phyloP scores from a whole-genome alignment of 805 yeast species.

The Nematodospora valgi region DNA sequence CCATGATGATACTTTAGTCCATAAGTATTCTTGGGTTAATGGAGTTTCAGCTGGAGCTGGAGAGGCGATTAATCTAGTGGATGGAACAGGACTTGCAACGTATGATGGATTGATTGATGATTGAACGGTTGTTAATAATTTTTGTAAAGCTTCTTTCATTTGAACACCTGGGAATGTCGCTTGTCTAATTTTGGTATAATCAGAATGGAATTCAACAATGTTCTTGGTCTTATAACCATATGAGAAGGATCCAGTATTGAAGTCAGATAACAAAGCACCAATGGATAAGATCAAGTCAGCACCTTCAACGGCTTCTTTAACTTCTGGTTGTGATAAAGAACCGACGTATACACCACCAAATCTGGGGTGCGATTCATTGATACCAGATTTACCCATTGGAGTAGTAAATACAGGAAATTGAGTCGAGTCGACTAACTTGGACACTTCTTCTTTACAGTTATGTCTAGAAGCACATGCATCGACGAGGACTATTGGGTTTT shows the following conservation, averaged over 20 bases:
- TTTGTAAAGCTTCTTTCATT: conserved; percentile 49
- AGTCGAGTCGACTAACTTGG: conserved; percentile 58
- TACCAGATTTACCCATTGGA: conserved; percentile 85
- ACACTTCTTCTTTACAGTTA: conserved; percentile 60
- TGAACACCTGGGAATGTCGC: conserved; percentile 72
- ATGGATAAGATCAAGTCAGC: conserved; percentile 71
- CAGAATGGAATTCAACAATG: conserved; percentile 77
- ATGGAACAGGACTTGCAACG: conserved; percentile 55
- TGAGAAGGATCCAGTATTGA: conserved; percentile 86
- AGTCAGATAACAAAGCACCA: conserved; percentile 83
- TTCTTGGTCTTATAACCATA: conserved; percentile 72
- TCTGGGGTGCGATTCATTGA: conserved; percentile 68
- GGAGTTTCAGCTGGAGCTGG: conserved; percentile 28
- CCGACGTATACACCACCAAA: conserved; percentile 88
- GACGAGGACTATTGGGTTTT: conserved; percentile 71
- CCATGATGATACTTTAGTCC: conserved; percentile 65
- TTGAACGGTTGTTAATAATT: conserved; percentile 28
- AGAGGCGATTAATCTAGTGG: conserved; percentile 41
- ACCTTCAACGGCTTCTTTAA: conserved; percentile 35
- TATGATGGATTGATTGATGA: conserved; percentile 37
- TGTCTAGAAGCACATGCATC: conserved; percentile 89
- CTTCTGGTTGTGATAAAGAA: conserved; percentile 53
- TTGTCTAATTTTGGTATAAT: conserved; percentile 64
- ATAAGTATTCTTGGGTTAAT: conserved; percentile 64
- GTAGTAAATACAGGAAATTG: conserved; percentile 82